phyloP scores from a whole-genome alignment of 2,329 filamentous ascomycete species.

The Colletotrichum lini region DNA sequence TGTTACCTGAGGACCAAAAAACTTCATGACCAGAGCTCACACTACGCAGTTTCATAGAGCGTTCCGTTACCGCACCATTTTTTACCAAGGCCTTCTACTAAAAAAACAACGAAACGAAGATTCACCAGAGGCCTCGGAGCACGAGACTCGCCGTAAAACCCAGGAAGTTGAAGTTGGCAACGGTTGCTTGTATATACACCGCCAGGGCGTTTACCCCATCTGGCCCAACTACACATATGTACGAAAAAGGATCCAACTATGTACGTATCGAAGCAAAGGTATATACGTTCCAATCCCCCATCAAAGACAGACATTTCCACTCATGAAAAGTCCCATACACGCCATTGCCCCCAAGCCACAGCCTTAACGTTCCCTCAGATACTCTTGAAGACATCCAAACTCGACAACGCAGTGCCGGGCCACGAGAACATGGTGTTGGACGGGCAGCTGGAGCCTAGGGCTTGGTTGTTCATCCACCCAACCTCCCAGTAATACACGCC shows the following conservation, averaged over 20 bases:
- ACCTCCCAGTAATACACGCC: conserved; percentile 84
- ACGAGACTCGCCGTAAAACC: no score
- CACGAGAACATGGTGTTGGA: conserved; percentile 75
- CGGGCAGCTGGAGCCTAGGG: conserved; percentile 74
- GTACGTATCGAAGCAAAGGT: not conserved
- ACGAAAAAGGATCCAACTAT: not conserved
- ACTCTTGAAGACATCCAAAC: conserved; percentile 68
- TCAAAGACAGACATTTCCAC: not conserved
- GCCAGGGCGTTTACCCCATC: not conserved
- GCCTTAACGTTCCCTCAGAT: conserved; percentile 52
- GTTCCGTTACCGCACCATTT: no score
- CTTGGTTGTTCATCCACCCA: conserved; percentile 75
- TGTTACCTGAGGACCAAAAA: no score
- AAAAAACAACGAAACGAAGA: no score
- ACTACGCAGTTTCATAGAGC: no score
- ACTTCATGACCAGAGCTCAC: no score
- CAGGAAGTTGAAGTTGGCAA: not conserved
- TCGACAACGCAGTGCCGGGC: conserved; percentile 68
- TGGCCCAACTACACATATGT: not conserved
- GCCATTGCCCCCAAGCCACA: not conserved
- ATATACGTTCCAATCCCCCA: not conserved
- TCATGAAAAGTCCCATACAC: not conserved
- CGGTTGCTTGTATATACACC: conserved; percentile 7
- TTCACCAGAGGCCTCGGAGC: no score
- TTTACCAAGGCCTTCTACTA: no score